A percentile compares a stretch with the other conserved stretches of the same genome.
Conservation (phyloP, 495 filamentous ascomycete species). For the Rhypophila decipiens region DNA sequence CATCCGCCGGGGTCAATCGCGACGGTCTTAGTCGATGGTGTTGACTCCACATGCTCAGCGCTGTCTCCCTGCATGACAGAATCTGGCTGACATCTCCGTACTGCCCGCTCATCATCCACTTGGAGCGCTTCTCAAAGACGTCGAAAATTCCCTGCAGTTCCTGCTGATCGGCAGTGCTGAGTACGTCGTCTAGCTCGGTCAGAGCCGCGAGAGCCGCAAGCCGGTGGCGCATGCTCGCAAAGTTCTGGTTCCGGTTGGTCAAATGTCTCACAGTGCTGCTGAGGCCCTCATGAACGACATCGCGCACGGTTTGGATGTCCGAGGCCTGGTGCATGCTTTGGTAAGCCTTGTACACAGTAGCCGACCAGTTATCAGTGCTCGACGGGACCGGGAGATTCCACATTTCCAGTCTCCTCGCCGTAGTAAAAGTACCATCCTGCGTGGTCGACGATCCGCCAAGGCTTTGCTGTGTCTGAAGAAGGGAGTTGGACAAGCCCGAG, state of each 20-base stretch:
- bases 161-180: conserved; percentile 50
- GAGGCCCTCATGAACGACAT: conserved; percentile 58
- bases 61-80: conserved; percentile 70
- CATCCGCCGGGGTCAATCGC: conserved; percentile 50
- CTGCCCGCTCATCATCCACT: conserved; percentile 70
- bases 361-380: conserved; percentile 52
- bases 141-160: conserved; percentile 57
- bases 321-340: conserved; percentile 67
- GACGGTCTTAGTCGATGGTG: conserved; percentile 55
- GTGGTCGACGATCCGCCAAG: conserved; percentile 49
- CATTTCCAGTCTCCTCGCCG: conserved; percentile 81
- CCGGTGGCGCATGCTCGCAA: conserved; percentile 53
- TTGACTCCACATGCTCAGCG: conserved; percentile 73
- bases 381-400: conserved; percentile 83
- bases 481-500: conserved; percentile 63
- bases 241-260: conserved; percentile 47
- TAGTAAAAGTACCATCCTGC: conserved; percentile 64
- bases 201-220: conserved; percentile 70
- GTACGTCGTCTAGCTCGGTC: conserved; percentile 72
- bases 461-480: conserved; percentile 58
- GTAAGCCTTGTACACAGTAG: conserved; percentile 70
- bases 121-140: conserved; percentile 56
- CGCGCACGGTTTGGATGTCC: conserved; percentile 43
- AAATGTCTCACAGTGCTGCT: conserved; percentile 55
- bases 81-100: conserved; percentile 77